These are phyloP conservation scores for Erodium trifolium DNA, from an alignment of 441 rosid genomes.

Conservation along the genomic window DNA sequence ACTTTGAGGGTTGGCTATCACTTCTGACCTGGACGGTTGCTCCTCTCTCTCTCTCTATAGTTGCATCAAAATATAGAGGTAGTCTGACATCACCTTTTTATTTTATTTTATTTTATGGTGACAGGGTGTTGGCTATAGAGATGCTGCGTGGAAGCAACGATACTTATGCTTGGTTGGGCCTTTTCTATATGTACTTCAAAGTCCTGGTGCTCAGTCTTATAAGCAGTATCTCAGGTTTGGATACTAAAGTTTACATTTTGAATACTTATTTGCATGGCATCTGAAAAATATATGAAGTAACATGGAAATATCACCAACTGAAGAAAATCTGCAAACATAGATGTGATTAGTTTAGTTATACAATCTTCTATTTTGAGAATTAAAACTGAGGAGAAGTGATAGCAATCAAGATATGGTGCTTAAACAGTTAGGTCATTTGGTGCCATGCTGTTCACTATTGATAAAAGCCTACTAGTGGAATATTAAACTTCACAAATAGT, in stretches of 20 bases:
- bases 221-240: slow-evolving; percentile 81
- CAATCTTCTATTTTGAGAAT: neutral
- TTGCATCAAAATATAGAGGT: slow-evolving; percentile 6
- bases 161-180: slow-evolving; percentile 92
- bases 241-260: slow-evolving; percentile 14
- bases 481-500: too few relatives aligned
- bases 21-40: slow-evolving; percentile 79
- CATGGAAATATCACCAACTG: neutral
- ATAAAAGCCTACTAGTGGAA: too few relatives aligned
- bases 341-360: too few relatives aligned
- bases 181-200: slow-evolving; percentile 68
- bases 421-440: too few relatives aligned
- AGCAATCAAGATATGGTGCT: too few relatives aligned
- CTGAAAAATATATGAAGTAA: neutral
- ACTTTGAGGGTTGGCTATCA: slow-evolving; percentile 90
- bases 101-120: slow-evolving; percentile 20
- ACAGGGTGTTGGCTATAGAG: slow-evolving; percentile 87
- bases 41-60: slow-evolving; percentile 16
- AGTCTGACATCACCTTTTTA: slow-evolving; percentile 16
- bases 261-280: neutral
- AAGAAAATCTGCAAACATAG: too few relatives aligned
- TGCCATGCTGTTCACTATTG: too few relatives aligned
- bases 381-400: too few relatives aligned
- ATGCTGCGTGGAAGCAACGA: slow-evolving; percentile 85
- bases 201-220: slow-evolving; percentile 70